A percentile compares a stretch with the other conserved stretches of the same genome.
Evolutionary conservation across 2,329 filamentous ascomycete species (phyloP).

Genomic region (Cordyceps tenuipes): DNA sequence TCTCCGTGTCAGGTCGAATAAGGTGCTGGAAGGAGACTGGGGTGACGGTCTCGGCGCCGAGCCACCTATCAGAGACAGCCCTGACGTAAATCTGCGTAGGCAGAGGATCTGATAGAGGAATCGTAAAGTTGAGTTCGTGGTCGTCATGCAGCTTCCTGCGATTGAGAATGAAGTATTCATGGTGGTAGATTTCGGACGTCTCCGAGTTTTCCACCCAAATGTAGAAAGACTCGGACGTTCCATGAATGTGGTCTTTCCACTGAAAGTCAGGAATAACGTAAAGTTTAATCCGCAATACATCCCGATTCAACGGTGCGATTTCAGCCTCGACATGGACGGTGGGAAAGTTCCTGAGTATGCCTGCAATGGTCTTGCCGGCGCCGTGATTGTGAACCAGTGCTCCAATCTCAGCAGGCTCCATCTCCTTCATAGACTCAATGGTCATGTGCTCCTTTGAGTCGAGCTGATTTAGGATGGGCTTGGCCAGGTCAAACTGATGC

Average conservation of each 20-base stretch:
- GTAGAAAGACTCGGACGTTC: conserved; percentile 93
- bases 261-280: conserved; percentile 80
- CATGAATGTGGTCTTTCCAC: conserved; percentile 92
- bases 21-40: conserved; percentile 96
- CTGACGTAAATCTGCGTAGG: conserved; percentile 95
- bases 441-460: conserved; percentile 71
- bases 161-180: conserved; percentile 92
- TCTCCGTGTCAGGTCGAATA: conserved; percentile 94
- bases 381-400: conserved; percentile 82
- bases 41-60: conserved; percentile 91
- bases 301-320: conserved; percentile 89
- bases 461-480: conserved; percentile 73
- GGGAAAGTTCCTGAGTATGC: conserved; percentile 82
- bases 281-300: conserved; percentile 86
- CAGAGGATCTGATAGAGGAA: conserved; percentile 84
- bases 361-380: conserved; percentile 75
- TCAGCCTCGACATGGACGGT: conserved; percentile 86
- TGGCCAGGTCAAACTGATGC: conserved; percentile 86
- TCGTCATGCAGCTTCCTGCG: conserved; percentile 85
- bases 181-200: conserved; percentile 93
- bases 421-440: conserved; percentile 80
- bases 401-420: conserved; percentile 88
- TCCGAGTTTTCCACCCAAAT: conserved; percentile 99
- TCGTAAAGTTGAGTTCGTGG: conserved; percentile 97
- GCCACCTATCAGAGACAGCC: conserved; percentile 89